These are phyloP conservation scores for Volvox carteri DNA, from an alignment of 163 green algal genomes.

Conservation along the genomic window DNA sequence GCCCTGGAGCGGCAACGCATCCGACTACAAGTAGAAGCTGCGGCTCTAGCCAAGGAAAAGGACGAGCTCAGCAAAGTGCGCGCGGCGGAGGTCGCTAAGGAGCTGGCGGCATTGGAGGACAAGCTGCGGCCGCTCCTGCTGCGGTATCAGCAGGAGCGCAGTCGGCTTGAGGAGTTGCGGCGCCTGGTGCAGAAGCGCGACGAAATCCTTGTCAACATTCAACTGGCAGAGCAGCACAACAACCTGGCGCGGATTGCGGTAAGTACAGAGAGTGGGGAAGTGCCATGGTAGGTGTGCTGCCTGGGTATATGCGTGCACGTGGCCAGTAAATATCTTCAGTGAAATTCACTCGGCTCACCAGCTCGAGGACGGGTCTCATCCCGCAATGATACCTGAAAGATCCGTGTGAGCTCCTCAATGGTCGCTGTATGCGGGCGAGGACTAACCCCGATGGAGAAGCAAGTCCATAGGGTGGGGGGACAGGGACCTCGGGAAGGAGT, in stretches of 20 bases:
- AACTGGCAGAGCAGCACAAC: constrained; percentile 68
- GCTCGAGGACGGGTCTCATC: too few species aligned
- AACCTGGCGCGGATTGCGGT: constrained; percentile 75
- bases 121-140: constrained; percentile 84
- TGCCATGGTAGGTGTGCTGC: too few species aligned
- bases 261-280: too few species aligned
- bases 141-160: constrained; percentile 79
- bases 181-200: constrained; percentile 80
- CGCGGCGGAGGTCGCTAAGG: constrained; percentile 67
- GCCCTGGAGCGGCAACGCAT: constrained; percentile 76
- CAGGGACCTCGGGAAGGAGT: too few species aligned
- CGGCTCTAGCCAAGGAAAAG: constrained; percentile 85
- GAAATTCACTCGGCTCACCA: too few species aligned
- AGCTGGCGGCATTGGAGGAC: constrained; percentile 86
- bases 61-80: constrained; percentile 65
- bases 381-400: too few species aligned
- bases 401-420: too few species aligned
- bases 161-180: constrained; percentile 71
- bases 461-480: too few species aligned
- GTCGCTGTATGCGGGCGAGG: too few species aligned
- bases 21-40: constrained; percentile 73
- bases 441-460: too few species aligned
- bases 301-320: too few species aligned
- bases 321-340: too few species aligned
- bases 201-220: constrained; percentile 78